Base-by-base conservation (phyloP, 768 basidiomycete species). In the Strobilomyces dryophilus region DNA sequence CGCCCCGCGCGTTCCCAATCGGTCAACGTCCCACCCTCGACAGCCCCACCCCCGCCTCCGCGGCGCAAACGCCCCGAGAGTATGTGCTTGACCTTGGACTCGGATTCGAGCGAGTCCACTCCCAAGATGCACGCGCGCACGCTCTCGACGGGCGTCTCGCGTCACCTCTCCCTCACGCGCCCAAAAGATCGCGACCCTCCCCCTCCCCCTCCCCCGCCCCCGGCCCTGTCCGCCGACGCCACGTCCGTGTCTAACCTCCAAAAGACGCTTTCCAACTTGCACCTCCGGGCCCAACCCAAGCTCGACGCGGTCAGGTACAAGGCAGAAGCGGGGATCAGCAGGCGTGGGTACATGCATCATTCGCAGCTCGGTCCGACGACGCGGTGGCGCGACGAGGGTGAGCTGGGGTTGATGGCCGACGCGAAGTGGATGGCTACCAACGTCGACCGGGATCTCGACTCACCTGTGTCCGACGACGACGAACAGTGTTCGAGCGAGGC, bases 231-330 rank as follows among this genome's bases (percentile, higher is more conserved):
- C 50, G 66, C 24, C 24, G 24, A 60, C 36, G 61, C 58, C 47
- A 70, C 73, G 3, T 66, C 73, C 21, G 66, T 78, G 8, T 65
- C 72, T 29, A 64, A 65, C 45, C 65, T 83, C 32, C 78, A 80
- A 57, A 70, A 72, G 26, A 77, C 78, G 51, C 58, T 81, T 45
- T 71, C 61, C 10, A 62, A 63, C 31, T 60, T 77, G 9, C 71
- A 71, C n/a, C 64, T 67, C 47, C 63, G 61, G 18, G 73, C 73
- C 12, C 76, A 81, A 61, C 84, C 83, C 0, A 76, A 71, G 41
- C 63, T 86, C 24, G 84, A 87, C 52, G 78, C 79, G 29, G 85
- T 82, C 24, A 70, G 83, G 54, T 87, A 80, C 67, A 87, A 87
- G 67, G 85, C 84, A 0, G 85, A 87, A 65, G 86, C 85, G 18